Evolutionary conservation across 2,329 filamentous ascomycete genomes (phyloP), one percentile per base, ranked within the genome.

Genomic region (Ampelomyces quisqualis): DNA sequence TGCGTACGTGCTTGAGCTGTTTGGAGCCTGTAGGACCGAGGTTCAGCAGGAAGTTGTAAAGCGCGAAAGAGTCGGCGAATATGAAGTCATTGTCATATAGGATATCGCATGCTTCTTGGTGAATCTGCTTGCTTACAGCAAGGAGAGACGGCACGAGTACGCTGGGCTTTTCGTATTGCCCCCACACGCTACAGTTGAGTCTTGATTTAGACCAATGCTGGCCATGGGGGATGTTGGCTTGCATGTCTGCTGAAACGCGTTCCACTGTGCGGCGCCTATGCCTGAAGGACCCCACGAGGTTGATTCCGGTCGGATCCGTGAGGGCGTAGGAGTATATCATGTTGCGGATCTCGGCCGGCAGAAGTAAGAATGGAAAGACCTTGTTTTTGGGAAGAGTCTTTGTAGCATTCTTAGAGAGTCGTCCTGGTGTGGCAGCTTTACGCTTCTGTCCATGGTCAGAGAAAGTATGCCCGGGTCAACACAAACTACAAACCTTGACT

Each of bases 331-430:
- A 30, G 49, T 69, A 68, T 29, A 69, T 64, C 19, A 60, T 52
- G 42, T 65, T 65, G 5, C 63, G 50, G 8, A 68, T 57, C 32
- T 69, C 65, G 2, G 60, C 62, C 1, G 65, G 64, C 0, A 69
- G 55, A 8, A 59, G 7, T 22, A 69, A 42, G 36, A 69, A 67
- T 0, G 60, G 64, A 31, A 69, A 68, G 36, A 60, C 51, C 22
- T 60, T 62, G 38, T 30, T 52, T 36, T 65, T 64, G 3, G 60
- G 55, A 29, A 62, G 58, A 4, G 52, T 53, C 32, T 45, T 54
- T 7, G n/a, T n/a, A n/a, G n/a, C n/a, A n/a, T n/a, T n/a, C n/a
- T n/a, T n/a, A n/a, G n/a, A n/a, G n/a, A n/a, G n/a, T n/a, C n/a
- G n/a, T n/a, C n/a, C n/a, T n/a, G 51, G 13, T 15, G 29, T 27